Evolutionary conservation across 352 stramenopile genomes (phyloP).

Genomic region (Globisporangium alternatum): DNA sequence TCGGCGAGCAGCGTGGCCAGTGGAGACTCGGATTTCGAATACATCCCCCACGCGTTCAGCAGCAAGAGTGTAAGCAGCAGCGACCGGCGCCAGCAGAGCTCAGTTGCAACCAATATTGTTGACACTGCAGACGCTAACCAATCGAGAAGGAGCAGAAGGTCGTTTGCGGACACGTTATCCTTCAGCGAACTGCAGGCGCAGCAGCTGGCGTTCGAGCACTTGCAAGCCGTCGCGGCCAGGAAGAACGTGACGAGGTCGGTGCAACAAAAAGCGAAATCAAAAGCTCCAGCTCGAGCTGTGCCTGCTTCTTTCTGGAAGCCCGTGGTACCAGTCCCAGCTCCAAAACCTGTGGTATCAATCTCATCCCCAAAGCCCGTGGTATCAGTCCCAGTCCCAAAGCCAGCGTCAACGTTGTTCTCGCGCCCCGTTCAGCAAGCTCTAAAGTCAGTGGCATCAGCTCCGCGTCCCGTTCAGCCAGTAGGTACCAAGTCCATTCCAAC

Average conservation of each 20-base stretch:
- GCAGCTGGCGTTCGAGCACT: constrained; percentile 38
- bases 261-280: background rate
- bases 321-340: background rate
- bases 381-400: background rate
- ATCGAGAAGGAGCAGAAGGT: constrained; percentile 18
- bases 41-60: constrained; percentile 5
- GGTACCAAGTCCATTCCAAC: constrained; percentile 4
- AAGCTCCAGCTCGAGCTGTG: background rate
- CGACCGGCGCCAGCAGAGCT: background rate
- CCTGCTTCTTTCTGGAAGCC: background rate
- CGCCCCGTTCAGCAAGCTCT: background rate
- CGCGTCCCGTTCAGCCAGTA: background rate
- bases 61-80: background rate
- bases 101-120: background rate
- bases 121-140: background rate
- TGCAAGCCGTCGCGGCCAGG: constrained; percentile 15
- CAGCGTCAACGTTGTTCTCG: background rate
- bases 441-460: background rate
- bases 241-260: constrained; percentile 21
- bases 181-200: constrained; percentile 67
- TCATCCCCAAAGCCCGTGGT: background rate
- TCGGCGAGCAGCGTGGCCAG: background rate
- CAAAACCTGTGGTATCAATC: background rate
- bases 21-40: constrained; percentile 9
- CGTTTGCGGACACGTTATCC: constrained; percentile 41